Base-by-base conservation (phyloP, 106 monocot species). In the Dioscorea alata region DNA sequence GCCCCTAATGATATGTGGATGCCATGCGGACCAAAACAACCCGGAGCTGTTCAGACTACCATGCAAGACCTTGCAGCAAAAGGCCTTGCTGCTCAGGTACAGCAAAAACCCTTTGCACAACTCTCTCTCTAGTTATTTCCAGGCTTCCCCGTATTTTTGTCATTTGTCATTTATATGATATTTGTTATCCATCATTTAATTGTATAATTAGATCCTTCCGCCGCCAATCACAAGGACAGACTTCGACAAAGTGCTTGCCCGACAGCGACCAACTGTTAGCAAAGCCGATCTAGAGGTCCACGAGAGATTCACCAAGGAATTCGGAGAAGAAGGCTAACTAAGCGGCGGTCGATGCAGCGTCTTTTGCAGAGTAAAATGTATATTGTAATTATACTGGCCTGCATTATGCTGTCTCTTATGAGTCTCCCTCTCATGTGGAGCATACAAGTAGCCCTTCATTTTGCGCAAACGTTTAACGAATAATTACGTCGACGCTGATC, bases 231-330 rank as follows among this genome's bases (percentile, higher is more conserved):
- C 83, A 9, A 86, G 63, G 63, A 67, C 73, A 13, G 90, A 90
- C 64, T 90, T 90, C 33, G 90, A 90, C 23, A 86, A 90, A 50
- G 83, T 90, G 31, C 75, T 90, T 33, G 80, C 86, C 33, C 77
- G 90, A 60, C 90, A 90, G 73, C 83, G 76, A 57, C 90, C 90
- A 18, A 90, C 90, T 0, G 90, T 90, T 23, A 86, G 90, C 80
- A 83, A 86, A 78, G 19, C 24, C 15, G 90, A 90, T 25, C 85
- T 86, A 9, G 80, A 90, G 52, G 80, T 90, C 48, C 85, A 86
- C 61, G 90, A 90, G 75, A 83, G 83, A 75, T 90, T 90, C 57
- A 90, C 90, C 42, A 85, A 83, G 65, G 90, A 90, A 68, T 90
- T 90, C 73, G 90, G 90, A 50, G 90, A 90, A 63, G 90, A 90